Evolutionary conservation across 345 rosid genomes (phyloP), one percentile per base, ranked within the genome.

Genomic region (Garcia nutans): DNA sequence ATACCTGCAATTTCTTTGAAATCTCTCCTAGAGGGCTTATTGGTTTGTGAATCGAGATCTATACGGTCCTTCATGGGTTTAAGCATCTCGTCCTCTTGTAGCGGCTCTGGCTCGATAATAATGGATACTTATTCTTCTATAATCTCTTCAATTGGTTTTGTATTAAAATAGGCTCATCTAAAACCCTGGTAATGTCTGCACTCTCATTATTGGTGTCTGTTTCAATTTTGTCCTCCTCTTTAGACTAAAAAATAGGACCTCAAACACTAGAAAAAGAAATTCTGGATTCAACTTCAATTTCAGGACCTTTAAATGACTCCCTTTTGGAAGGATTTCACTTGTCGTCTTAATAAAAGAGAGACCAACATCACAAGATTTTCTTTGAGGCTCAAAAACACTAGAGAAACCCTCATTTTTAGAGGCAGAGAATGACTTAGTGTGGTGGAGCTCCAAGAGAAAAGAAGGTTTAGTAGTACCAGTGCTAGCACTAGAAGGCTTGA

Each of bases 351-450:
- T 80, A 73, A 72, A 92, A 92, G 72, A 96, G 86, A 16, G 94
- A 80, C 86, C 89, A 74, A 96, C 97, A 93, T 96, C 99, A 72
- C 99, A 96, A 24, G 98, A 96, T 75, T 85, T 91, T 70, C 99
- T 87, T 89, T 96, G 99, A 1, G 99, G 97, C 91, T 96, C 99
- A 70, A 87, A 90, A 37, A 86, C 87, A 56, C 91, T 89, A n/a
- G 92, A 84, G 65, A 92, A 88, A 7, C 89, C 92, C 83, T 92
- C 97, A 92, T 93, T 93, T 79, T 91, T 96, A 8, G 96, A 87
- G 8, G 97, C 97, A 3, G 99, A 92, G 75, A 93, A 96, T 12
- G 99, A 96, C 83, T 93, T 89, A 20, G 95, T 86, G 41, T 97
- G 88, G 77, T 98, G 95, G 71, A 96, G 97, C 84, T 92, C 99